Evolutionary conservation across 2,329 filamentous ascomycete genomes (phyloP).

Genomic region (Ceratocystis huliohia): DNA sequence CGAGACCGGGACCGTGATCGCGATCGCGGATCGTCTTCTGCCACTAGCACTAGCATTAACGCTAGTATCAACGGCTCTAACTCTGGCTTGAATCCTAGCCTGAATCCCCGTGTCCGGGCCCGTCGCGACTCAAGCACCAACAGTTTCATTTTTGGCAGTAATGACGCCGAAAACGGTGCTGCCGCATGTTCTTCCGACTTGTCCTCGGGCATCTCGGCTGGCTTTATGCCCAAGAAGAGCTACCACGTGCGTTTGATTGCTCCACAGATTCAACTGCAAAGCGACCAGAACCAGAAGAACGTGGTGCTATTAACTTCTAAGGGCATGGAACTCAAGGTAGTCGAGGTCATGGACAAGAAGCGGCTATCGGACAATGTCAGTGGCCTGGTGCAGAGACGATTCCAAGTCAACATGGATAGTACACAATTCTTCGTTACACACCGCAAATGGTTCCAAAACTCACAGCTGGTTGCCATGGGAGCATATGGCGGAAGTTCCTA

Average conservation of each 20-base stretch:
- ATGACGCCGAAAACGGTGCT: slow-evolving; percentile 30
- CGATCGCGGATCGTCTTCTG: neutral
- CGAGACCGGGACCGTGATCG: neutral
- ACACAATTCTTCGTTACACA: slow-evolving; percentile 97
- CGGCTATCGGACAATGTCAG: slow-evolving; percentile 85
- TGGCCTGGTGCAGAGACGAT: slow-evolving; percentile 85
- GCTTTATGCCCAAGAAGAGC: slow-evolving; percentile 82
- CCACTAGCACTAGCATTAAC: slow-evolving; percentile 5
- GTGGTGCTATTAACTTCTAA: slow-evolving; percentile 96
- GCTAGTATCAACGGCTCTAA: neutral
- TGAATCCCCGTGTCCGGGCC: neutral
- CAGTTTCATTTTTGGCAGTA: slow-evolving; percentile 15
- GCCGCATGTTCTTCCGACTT: slow-evolving; percentile 34
- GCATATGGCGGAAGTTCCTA: slow-evolving; percentile 82
- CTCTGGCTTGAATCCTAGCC: neutral
- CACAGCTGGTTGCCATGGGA: slow-evolving; percentile 65
- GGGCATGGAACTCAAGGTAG: slow-evolving; percentile 93
- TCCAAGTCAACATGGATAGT: slow-evolving; percentile 91
- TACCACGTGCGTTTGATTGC: slow-evolving; percentile 93
- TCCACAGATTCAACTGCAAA: slow-evolving; percentile 94
- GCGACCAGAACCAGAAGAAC: slow-evolving; percentile 93
- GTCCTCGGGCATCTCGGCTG: slow-evolving; percentile 65
- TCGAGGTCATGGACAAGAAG: slow-evolving; percentile 96
- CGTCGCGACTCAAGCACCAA: slow-evolving; percentile 18
- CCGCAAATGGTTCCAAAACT: slow-evolving; percentile 67